phyloP scores from a whole-genome alignment of 23 red algal species.

The Gracilariopsis chorda region DNA sequence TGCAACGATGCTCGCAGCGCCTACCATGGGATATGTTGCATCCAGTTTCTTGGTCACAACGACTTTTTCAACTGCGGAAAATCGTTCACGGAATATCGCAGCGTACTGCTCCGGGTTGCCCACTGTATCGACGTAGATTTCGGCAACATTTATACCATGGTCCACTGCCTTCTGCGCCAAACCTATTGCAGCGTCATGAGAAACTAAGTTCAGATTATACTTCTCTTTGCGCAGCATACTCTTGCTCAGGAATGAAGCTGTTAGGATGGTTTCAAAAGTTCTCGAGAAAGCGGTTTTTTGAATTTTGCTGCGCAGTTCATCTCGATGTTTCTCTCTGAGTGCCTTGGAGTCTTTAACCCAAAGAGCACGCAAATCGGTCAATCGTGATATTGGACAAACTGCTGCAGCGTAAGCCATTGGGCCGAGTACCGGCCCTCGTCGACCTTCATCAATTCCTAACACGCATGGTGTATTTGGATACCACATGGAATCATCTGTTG shows the following conservation, averaged over 20 bases:
- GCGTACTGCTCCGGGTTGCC: constrained; percentile 70
- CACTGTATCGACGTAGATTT: constrained; percentile 89
- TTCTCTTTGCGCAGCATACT: constrained; percentile 54
- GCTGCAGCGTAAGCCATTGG: constrained; percentile 83
- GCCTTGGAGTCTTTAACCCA: constrained; percentile 73
- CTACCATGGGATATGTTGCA: constrained; percentile 66
- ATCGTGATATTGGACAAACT: constrained; percentile 29
- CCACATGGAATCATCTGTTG: too few species aligned
- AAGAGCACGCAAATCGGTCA: not conserved
- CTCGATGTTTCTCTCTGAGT: constrained; percentile 59
- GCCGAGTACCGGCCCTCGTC: constrained; percentile 88
- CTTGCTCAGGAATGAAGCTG: constrained; percentile 41
- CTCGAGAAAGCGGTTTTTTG: constrained; percentile 27
- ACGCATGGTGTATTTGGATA: constrained; percentile 5
- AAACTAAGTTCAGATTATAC: constrained; percentile 78
- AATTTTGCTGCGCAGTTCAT: constrained; percentile 49
- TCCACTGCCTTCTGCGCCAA: constrained; percentile 58
- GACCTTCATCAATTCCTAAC: constrained; percentile 90
- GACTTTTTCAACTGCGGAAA: constrained; percentile 61
- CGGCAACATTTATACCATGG: constrained; percentile 49
- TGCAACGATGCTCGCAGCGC: constrained; percentile 86
- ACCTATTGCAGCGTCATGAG: constrained; percentile 67
- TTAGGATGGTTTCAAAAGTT: constrained; percentile 10
- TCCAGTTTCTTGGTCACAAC: constrained; percentile 83
- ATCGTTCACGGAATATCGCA: constrained; percentile 38